Evolutionary conservation across 345 rosid genomes (phyloP).

Genomic region (Dipteronia sinensis): DNA sequence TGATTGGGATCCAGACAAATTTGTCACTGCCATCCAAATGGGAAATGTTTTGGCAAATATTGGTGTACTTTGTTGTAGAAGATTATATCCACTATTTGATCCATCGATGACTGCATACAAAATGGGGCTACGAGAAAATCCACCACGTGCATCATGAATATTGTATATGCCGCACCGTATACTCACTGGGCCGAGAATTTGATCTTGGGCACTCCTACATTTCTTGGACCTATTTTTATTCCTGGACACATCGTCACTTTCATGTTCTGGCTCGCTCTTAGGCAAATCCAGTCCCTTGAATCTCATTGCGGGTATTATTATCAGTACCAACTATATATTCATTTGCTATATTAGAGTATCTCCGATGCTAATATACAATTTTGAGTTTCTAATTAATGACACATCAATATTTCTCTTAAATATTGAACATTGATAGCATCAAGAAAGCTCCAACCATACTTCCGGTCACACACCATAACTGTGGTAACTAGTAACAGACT

Average conservation of each 20-base stretch:
- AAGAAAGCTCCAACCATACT: no score
- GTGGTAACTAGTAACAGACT: no score
- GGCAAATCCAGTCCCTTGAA: conserved; percentile 84
- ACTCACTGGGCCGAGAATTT: conserved; percentile 87
- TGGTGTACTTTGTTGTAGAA: conserved; percentile 69
- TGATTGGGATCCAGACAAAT: conserved; percentile 60
- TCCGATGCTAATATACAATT: no score
- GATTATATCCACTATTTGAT: conserved; percentile 82
- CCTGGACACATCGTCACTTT: conserved; percentile 85
- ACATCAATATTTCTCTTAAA: no score
- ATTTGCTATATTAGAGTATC: no score
- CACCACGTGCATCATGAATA: conserved; percentile 84
- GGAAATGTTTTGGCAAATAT: conserved; percentile 64
- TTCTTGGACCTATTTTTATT: conserved; percentile 83
- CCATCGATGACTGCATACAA: conserved; percentile 65
- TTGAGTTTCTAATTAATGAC: neutral
- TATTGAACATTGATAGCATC: no score
- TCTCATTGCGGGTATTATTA: conserved; percentile 83
- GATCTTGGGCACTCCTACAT: conserved; percentile 79
- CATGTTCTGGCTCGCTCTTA: conserved; percentile 82
- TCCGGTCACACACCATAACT: no score
- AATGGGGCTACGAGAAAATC: conserved; percentile 69
- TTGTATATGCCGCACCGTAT: conserved; percentile 72
- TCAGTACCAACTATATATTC: no score
- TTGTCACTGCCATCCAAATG: conserved; percentile 70